These are phyloP conservation scores for Acanthamoeba lenticulata DNA, from an alignment of 208 protist genomes.

Conservation along the genomic window DNA sequence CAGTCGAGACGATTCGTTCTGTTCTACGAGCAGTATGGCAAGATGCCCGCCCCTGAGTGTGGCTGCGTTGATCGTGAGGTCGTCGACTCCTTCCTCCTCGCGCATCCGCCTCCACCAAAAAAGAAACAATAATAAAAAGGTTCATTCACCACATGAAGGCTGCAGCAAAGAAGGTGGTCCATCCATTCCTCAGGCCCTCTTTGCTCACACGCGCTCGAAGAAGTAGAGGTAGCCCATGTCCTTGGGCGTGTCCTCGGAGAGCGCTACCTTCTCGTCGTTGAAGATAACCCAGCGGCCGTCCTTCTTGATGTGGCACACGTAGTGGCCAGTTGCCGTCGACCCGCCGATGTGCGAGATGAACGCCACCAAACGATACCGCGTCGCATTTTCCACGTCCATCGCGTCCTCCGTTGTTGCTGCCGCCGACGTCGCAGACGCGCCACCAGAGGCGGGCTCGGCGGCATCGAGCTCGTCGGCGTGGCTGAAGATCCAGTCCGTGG, in stretches of 20 bases:
- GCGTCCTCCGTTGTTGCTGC: not conserved
- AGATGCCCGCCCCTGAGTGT: too few species aligned
- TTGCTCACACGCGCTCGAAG: conserved; percentile 52
- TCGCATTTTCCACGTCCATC: conserved; percentile 50
- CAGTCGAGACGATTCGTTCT: too few species aligned
- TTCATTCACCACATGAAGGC: too few species aligned
- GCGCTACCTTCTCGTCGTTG: conserved; percentile 95
- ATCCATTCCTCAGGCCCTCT: too few species aligned
- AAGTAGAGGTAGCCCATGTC: conserved; percentile 72
- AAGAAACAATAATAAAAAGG: too few species aligned
- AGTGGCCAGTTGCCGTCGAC: conserved; percentile 77
- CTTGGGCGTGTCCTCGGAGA: conserved; percentile 59
- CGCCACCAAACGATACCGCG: conserved; percentile 77
- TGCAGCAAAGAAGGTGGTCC: too few species aligned
- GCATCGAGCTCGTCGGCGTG: conserved; percentile 88
- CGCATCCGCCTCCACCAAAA: too few species aligned
- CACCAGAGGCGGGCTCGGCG: not conserved
- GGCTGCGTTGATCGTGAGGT: too few species aligned
- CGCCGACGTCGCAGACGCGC: not conserved
- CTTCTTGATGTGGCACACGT: conserved; percentile 80
- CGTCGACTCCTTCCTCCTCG: too few species aligned
- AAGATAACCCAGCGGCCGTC: conserved; percentile 92
- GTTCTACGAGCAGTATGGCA: too few species aligned
- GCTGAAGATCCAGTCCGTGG: conserved; percentile 96
- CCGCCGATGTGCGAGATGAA: conserved; percentile 83